Conservation (phyloP, 1,284 basidiomycete genomes). For the Ustilago xerochloae region DNA sequence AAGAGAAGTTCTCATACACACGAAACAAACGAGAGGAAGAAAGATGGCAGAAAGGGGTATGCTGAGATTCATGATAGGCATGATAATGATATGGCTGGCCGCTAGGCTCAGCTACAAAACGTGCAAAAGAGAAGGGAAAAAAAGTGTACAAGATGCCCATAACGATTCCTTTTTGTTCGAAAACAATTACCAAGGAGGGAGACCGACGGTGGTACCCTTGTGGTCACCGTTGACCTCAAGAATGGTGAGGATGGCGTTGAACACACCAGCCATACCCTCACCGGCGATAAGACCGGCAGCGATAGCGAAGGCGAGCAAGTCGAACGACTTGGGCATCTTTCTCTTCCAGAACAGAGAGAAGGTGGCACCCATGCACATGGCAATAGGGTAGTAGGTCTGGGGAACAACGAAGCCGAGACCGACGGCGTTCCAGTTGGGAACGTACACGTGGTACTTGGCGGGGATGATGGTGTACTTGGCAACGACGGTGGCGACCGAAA, state of each 20-base stretch:
- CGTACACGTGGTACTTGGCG: slow-evolving; percentile 72
- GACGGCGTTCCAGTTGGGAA: slow-evolving; percentile 78
- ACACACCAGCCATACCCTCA: slow-evolving; percentile 77
- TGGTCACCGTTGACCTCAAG: slow-evolving; percentile 39
- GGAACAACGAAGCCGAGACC: slow-evolving; percentile 73
- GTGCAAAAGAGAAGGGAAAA: background rate
- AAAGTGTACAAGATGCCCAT: slow-evolving; percentile 17
- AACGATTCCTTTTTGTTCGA: background rate
- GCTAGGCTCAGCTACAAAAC: background rate
- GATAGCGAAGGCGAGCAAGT: slow-evolving; percentile 75
- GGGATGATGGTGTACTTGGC: slow-evolving; percentile 74
- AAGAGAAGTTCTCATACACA: too few relatives aligned
- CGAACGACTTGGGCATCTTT: slow-evolving; percentile 68
- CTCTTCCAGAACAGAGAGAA: slow-evolving; percentile 71
- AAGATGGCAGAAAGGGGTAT: slow-evolving; percentile 14
- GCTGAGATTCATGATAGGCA: slow-evolving; percentile 8
- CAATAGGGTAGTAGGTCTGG: slow-evolving; percentile 59
- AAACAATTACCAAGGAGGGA: slow-evolving; percentile 52
- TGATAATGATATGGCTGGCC: background rate
- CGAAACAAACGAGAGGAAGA: background rate
- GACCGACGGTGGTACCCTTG: slow-evolving; percentile 44
- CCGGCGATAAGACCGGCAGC: slow-evolving; percentile 76
- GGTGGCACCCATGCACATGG: slow-evolving; percentile 65
- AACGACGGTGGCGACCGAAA: slow-evolving; percentile 72
- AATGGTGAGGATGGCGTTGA: slow-evolving; percentile 72